phyloP scores from a whole-genome alignment of 495 filamentous ascomycete species.

The Penicillium lagena region DNA sequence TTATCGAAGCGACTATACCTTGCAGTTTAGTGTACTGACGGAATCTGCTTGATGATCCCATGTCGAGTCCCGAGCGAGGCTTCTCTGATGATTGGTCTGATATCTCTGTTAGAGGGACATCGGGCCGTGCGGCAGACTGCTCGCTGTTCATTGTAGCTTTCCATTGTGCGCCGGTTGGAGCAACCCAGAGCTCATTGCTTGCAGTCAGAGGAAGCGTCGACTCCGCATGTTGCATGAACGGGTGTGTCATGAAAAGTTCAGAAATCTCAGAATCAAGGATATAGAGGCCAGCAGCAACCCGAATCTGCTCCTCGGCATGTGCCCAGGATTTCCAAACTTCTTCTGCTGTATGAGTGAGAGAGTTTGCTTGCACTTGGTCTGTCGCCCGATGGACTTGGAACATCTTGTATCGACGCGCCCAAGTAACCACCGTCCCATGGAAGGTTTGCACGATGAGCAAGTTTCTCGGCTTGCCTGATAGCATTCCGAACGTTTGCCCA shows the following conservation, averaged over 20 bases:
- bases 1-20: neutral
- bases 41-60: neutral
- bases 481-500: conserved; percentile 32
- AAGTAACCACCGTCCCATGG: conserved; percentile 25
- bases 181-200: conserved; percentile 19
- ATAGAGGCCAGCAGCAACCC: conserved; percentile 15
- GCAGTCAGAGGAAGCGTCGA: conserved; percentile 3
- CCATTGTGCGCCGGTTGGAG: conserved; percentile 7
- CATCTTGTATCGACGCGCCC: too few relatives aligned
- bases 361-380: neutral
- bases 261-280: conserved; percentile 27
- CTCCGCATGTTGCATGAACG: conserved; percentile 11
- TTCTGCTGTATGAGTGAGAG: conserved; percentile 2
- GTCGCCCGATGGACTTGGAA: too few relatives aligned
- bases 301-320: conserved; percentile 11
- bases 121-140: too few relatives aligned
- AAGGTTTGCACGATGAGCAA: conserved; percentile 20
- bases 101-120: too few relatives aligned
- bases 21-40: conserved; percentile 2
- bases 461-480: conserved; percentile 22
- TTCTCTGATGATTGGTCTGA: too few relatives aligned
- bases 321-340: conserved; percentile 12
- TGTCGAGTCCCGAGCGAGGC: too few relatives aligned
- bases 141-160: neutral
- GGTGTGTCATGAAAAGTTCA: conserved; percentile 23